Conservation (phyloP, 306 rosid species). For the Rosa rugosa region DNA sequence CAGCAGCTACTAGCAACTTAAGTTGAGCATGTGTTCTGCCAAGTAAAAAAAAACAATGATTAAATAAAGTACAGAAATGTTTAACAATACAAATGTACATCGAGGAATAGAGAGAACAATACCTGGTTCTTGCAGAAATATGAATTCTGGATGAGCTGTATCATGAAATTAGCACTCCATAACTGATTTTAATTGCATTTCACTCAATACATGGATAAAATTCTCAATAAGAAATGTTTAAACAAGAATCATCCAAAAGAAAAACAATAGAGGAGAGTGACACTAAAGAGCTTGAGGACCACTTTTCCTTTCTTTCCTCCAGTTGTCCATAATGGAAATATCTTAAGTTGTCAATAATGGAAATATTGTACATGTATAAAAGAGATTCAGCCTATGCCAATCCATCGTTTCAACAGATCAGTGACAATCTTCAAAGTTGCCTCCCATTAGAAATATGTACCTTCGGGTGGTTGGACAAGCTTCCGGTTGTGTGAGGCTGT, state of each 20-base stretch:
- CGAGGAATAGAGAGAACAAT: too few species aligned
- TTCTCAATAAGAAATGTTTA: neutral
- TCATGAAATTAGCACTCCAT: neutral
- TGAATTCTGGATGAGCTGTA: too few species aligned
- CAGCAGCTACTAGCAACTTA: too few species aligned
- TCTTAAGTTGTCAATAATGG: neutral
- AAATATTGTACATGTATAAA: constrained; percentile 8
- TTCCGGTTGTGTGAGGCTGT: constrained; percentile 88
- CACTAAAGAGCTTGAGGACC: neutral
- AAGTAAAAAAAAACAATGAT: too few species aligned
- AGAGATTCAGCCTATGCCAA: constrained; percentile 6
- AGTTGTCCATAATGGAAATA: neutral
- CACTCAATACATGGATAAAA: neutral
- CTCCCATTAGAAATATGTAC: constrained; percentile 73
- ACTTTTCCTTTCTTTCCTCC: neutral
- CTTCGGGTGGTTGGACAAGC: constrained; percentile 56
- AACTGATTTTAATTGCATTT: neutral
- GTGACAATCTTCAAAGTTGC: constrained; percentile 1
- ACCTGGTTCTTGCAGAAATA: too few species aligned
- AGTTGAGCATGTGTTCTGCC: too few species aligned
- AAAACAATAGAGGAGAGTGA: constrained; percentile 6
- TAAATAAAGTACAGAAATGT: too few species aligned
- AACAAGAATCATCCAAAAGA: neutral
- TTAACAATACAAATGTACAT: too few species aligned
- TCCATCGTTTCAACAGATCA: neutral